Percentiles rank a stretch among this genome's conserved stretches.
Evolutionary conservation across 1,284 basidiomycete species (phyloP).

Genomic region (Trametes polyzona): DNA sequence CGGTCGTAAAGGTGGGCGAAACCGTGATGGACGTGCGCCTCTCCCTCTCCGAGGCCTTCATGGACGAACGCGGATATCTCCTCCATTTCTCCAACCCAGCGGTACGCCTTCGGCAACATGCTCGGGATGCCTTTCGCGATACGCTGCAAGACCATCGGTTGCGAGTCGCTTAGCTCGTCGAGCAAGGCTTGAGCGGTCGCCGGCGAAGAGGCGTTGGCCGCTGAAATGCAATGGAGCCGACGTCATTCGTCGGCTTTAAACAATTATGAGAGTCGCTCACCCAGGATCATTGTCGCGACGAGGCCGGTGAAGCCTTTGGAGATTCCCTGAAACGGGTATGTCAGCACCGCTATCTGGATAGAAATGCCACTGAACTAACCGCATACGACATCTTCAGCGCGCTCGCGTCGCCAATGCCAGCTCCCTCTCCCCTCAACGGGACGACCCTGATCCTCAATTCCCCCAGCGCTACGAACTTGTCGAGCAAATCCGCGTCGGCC

Average conservation of each 20-base stretch:
- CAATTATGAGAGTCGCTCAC: conserved; percentile 34
- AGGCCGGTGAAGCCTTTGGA: conserved; percentile 58
- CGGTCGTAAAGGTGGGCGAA: conserved; percentile 50
- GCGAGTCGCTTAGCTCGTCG: conserved; percentile 50
- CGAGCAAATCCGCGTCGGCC: conserved; percentile 42
- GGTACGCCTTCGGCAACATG: conserved; percentile 64
- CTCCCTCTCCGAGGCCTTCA: conserved; percentile 39
- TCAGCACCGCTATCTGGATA: background rate
- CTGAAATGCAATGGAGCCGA: conserved; percentile 37
- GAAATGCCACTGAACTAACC: conserved; percentile 39
- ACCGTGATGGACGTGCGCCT: conserved; percentile 51
- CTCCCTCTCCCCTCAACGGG: conserved; percentile 49
- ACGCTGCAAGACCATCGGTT: conserved; percentile 47
- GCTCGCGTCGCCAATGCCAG: conserved; percentile 59
- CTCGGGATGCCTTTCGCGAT: conserved; percentile 44
- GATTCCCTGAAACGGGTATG: conserved; percentile 46
- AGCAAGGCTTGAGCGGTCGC: conserved; percentile 57
- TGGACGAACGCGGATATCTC: conserved; percentile 59
- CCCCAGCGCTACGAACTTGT: conserved; percentile 45
- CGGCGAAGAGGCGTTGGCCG: conserved; percentile 60
- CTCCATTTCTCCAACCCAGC: conserved; percentile 64
- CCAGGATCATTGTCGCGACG: conserved; percentile 60
- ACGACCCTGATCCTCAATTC: conserved; percentile 52
- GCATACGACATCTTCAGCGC: conserved; percentile 69
- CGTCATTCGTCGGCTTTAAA: background rate